These are phyloP conservation scores for Pisolithus orientalis DNA, from an alignment of 768 basidiomycete genomes.

Conservation along the genomic window DNA sequence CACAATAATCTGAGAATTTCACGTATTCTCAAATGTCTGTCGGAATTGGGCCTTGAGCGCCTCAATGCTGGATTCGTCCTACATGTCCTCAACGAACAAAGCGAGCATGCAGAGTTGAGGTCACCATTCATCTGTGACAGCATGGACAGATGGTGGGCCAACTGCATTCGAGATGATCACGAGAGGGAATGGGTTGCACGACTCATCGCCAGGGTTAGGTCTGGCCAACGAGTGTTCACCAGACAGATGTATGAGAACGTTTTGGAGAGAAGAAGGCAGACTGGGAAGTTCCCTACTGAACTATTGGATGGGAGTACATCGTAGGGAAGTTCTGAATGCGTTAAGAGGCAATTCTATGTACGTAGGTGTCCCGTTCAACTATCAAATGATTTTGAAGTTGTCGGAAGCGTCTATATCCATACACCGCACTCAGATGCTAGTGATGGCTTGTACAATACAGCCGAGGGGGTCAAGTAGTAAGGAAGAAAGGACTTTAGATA, in stretches of 20 bases:
- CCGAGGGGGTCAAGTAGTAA: slow-evolving; percentile 5
- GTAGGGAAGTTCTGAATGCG: not conserved
- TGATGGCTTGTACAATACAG: not conserved
- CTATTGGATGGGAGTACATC: not conserved
- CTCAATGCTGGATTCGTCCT: slow-evolving; percentile 63
- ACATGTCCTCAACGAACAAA: slow-evolving; percentile 65
- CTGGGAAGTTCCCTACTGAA: slow-evolving; percentile 8
- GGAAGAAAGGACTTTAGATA: not conserved
- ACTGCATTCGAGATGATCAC: slow-evolving; percentile 57
- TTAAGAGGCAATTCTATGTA: not conserved
- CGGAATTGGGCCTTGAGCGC: slow-evolving; percentile 61
- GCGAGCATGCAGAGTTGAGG: slow-evolving; percentile 48
- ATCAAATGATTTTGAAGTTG: no score
- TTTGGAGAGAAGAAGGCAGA: slow-evolving; percentile 32
- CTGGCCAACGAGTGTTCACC: slow-evolving; percentile 40
- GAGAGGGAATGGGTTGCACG: slow-evolving; percentile 51
- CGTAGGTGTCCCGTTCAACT: not conserved
- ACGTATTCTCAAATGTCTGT: slow-evolving; percentile 69
- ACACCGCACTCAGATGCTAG: not conserved
- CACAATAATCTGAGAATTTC: slow-evolving; percentile 77
- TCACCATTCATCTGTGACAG: slow-evolving; percentile 44
- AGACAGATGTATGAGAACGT: slow-evolving; percentile 50
- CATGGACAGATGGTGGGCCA: slow-evolving; percentile 78
- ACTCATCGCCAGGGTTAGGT: slow-evolving; percentile 46
- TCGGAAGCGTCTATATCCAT: not conserved